These are phyloP conservation scores for Apiospora sp. DNA, from an alignment of 2,329 filamentous ascomycete genomes.

Conservation along the genomic window DNA sequence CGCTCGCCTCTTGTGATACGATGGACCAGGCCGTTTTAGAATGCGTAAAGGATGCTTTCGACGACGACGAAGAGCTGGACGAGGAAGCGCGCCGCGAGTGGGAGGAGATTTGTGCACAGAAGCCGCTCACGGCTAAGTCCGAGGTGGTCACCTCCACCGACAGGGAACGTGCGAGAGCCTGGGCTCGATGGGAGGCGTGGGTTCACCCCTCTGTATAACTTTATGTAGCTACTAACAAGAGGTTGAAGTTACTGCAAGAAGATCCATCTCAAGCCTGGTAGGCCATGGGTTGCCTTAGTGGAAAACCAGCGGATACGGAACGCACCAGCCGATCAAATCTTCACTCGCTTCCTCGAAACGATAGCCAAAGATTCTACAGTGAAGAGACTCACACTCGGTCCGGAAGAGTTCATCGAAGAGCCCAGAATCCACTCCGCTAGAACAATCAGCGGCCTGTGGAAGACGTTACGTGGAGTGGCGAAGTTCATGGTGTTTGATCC, in stretches of 20 bases:
- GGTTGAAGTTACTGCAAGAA: not conserved
- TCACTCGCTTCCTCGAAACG: conserved; percentile 12
- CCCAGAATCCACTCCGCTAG: conserved; percentile 1
- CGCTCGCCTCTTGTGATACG: not conserved
- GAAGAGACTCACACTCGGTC: conserved; percentile 3
- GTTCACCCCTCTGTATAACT: not conserved
- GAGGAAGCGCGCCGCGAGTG: not conserved
- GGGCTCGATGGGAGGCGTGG: not conserved
- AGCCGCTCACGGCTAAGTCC: not conserved
- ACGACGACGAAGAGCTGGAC: not conserved
- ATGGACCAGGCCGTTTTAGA: not conserved
- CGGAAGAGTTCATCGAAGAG: conserved; percentile 9
- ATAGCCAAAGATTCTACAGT: not conserved
- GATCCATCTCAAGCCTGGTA: not conserved
- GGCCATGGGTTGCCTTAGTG: not conserved
- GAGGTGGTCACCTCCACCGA: not conserved
- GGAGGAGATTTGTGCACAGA: not conserved
- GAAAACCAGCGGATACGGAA: not conserved
- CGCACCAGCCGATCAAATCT: conserved; percentile 14
- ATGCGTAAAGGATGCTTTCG: not conserved
- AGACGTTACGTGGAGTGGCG: not conserved
- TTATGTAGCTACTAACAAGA: not conserved
- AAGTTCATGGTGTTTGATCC: not conserved
- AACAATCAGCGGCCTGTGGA: not conserved
- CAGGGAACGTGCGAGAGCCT: not conserved